Evolutionary conservation across 371 early-diverging fungal species (phyloP), one percentile per base, ranked within the genome.

Genomic region (Massospora cicadina): DNA sequence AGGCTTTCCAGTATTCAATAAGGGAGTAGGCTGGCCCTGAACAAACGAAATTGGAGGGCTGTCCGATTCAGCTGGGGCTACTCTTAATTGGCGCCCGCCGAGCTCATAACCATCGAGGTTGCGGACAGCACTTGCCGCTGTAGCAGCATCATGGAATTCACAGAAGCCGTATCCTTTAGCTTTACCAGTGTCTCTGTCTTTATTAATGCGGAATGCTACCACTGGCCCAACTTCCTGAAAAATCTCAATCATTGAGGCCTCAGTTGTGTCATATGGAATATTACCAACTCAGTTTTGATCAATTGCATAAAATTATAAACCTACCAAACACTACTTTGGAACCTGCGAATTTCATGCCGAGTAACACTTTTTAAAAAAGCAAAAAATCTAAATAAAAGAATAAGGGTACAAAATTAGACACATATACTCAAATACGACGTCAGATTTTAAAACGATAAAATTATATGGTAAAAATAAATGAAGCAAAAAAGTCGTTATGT

Each of bases 141-240:
- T 87, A 63, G 87, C 86, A 25, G 81, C 75, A 71, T 88, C 88
- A 67, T 81, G 81, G 68, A 82, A 90, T 66, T 88, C 87, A 67
- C 89, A 90, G 71, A 90, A 92, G 21, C 91, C 93, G 71, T 84
- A 90, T n/a, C 93, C 93, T 65, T 86, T 85, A 2, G 91, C 87
- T 73, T 86, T 86, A 59, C 87, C 87, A n/a, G 89, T 83, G 1
- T 91, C 91, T 53, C 86, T 79, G 73, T 93, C 91, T 69, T 88
- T 89, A 2, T 90, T 79, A 24, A 93, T 85, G 83, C 85, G 74
- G 71, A 89, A 85, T 23, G 79, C 78, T 24, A 74, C 80, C 25
- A 95, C 91, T 5, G 89, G 89, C 0, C 95, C 93, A 28, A 87
- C 91, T 71, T 88, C 89, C 61, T 84, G 83, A 69, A 95, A 93